Evolutionary conservation across 176 grass and related monocot species (phyloP), one percentile per base, ranked within the genome.

Genomic region (Tillandsia leiboldiana): DNA sequence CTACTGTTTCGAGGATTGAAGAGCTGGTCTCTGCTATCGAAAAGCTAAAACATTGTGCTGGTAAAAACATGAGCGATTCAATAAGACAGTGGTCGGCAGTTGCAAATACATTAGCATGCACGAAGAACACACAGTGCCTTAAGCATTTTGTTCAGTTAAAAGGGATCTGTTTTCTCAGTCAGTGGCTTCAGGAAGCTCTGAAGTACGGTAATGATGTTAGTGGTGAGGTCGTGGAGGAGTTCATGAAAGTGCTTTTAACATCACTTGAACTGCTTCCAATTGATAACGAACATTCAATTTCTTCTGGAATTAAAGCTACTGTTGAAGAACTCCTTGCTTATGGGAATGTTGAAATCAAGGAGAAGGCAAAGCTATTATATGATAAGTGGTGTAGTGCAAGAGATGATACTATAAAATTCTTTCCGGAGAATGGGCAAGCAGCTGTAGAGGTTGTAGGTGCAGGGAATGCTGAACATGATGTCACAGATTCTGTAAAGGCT

Each of bases 251-350:
- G 11, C 26, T 88, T 63, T 64, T 92, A 67, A 63, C 79, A 69
- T 77, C 67, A 22, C 63, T 88, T 65, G 82, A 85, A 13, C 56
- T 48, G 24, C 85, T 88, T 72, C 77, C 85, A 4, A 72, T 82
- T 57, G 48, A 75, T 23, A 48, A 22, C 29, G 64, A 71, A 49
- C 77, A 79, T 17, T n/a, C 58, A 72, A 65, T 10, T 77, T 63
- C 76, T 22, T 80, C 23, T 75, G 82, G 79, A 47, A 42, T 87
- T 77, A 50, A 76, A 20, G 26, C 48, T 65, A 85, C 82, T 72
- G 80, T 88, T 70, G 56, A 57, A 15, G 56, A 72, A 27, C 85
- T 92, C 9, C 28, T 85, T 78, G 12, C 29, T 66, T 85, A 88
- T 26, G 26, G 28, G 42, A 85, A 77, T 69, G 14, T 51, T 17